Percentiles rank a stretch among this genome's conserved stretches.
phyloP scores from a whole-genome alignment of 2,329 filamentous ascomycete species.

The Talaromyces pinophilus region DNA sequence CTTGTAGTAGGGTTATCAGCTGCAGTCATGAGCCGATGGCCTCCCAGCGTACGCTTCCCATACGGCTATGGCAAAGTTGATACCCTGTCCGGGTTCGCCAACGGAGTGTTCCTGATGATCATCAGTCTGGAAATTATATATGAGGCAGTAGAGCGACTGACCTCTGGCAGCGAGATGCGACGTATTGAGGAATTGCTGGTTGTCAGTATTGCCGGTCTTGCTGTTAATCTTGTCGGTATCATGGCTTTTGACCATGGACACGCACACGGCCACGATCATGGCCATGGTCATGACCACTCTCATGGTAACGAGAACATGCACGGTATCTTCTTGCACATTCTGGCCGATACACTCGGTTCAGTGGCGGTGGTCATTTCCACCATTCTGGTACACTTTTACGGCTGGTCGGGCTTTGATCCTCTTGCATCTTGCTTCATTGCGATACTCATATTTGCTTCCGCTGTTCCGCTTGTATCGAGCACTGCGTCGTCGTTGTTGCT shows the following conservation, averaged over 20 bases:
- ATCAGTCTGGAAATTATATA: constrained; percentile 96
- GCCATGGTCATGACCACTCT: constrained; percentile 45
- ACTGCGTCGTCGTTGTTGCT: constrained; percentile 81
- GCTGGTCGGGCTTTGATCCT: constrained; percentile 93
- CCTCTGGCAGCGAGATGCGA: constrained; percentile 80
- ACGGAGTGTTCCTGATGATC: constrained; percentile 91
- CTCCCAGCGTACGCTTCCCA: constrained; percentile 81
- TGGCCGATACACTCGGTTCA: constrained; percentile 92
- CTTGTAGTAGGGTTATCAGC: constrained; percentile 87
- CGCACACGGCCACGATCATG: constrained; percentile 45
- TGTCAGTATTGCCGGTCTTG: constrained; percentile 80
- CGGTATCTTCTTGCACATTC: constrained; percentile 92
- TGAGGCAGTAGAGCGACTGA: constrained; percentile 84
- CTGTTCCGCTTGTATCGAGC: constrained; percentile 81
- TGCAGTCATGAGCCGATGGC: constrained; percentile 95
- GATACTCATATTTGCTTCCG: constrained; percentile 87
- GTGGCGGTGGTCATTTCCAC: constrained; percentile 94
- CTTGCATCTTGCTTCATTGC: constrained; percentile 93
- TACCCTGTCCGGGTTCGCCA: constrained; percentile 92
- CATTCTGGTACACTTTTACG: constrained; percentile 78
- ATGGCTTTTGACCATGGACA: constrained; percentile 76
- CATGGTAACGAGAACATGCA: constrained; percentile 97
- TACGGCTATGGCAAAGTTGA: constrained; percentile 98
- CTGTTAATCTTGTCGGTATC: constrained; percentile 91
- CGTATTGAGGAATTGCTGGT: constrained; percentile 82